phyloP scores from a whole-genome alignment of 2,329 filamentous ascomycete species.

The Plectosphaerella plurivora region DNA sequence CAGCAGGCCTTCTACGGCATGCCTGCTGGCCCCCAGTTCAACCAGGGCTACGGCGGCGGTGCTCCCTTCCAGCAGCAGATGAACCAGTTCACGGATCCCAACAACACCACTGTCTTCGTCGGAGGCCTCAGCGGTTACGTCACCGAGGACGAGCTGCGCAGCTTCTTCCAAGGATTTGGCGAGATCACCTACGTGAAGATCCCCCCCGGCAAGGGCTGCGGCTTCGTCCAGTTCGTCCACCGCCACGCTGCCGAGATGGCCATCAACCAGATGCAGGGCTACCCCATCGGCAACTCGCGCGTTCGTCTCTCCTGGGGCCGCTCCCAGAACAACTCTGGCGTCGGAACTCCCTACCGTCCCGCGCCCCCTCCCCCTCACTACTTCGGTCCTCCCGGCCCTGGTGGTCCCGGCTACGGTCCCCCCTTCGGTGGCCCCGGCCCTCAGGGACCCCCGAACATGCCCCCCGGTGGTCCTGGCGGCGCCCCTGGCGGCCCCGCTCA shows the following conservation, averaged over 20 bases:
- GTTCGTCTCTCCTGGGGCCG: conserved; percentile 97
- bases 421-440: conserved; percentile 38
- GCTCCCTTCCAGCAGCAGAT: conserved; percentile 45
- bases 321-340: conserved; percentile 98
- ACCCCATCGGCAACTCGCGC: conserved; percentile 97
- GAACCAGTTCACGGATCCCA: conserved; percentile 99
- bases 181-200: conserved; percentile 99
- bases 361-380: conserved; percentile 66
- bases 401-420: conserved; percentile 35
- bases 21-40: conserved; percentile 10
- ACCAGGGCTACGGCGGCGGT: conserved; percentile 2
- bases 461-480: conserved; percentile 29
- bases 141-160: conserved; percentile 98
- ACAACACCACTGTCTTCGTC: conserved; percentile 99
- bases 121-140: conserved; percentile 96
- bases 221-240: conserved; percentile 98
- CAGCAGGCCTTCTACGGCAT: conserved; percentile 28
- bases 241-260: conserved; percentile 99
- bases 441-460: conserved; percentile 29
- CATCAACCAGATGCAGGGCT: conserved; percentile 99
- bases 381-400: conserved; percentile 42
- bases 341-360: conserved; percentile 93
- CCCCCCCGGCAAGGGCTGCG: conserved; percentile 96
- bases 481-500: conserved; percentile 30
- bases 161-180: conserved; percentile 99